Evolutionary conservation across 1,284 basidiomycete genomes (phyloP).

Genomic region (Sporisorium reilianum): DNA sequence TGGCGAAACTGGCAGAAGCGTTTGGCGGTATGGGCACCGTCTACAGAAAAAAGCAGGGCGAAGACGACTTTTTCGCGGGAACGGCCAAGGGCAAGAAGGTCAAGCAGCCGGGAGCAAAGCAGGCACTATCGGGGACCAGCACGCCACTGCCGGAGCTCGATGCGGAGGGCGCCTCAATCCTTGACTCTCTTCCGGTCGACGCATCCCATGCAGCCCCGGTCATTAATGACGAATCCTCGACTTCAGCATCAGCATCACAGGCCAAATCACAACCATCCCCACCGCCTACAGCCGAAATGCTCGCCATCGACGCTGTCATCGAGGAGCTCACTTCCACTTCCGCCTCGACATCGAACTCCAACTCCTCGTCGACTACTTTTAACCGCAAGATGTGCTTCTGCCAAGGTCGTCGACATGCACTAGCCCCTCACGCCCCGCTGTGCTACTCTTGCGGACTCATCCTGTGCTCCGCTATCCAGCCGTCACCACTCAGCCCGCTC

Average conservation of each 20-base stretch:
- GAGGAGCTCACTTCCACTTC: slow-evolving; percentile 45
- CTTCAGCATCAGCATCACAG: slow-evolving; percentile 2
- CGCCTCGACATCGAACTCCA: not conserved
- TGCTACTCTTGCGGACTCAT: slow-evolving; percentile 49
- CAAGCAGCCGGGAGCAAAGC: slow-evolving; percentile 8
- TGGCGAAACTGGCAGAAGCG: slow-evolving; percentile 36
- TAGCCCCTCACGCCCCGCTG: slow-evolving; percentile 43
- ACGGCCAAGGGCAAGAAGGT: slow-evolving; percentile 34
- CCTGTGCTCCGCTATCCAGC: slow-evolving; percentile 39
- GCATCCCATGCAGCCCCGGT: not conserved
- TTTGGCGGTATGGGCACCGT: slow-evolving; percentile 50
- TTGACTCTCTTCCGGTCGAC: not conserved
- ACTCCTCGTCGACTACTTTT: not conserved
- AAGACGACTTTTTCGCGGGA: slow-evolving; percentile 38
- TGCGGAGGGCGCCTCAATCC: not conserved
- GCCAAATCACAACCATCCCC: slow-evolving; percentile 23
- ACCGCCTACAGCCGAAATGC: slow-evolving; percentile 46
- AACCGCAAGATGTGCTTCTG: slow-evolving; percentile 46
- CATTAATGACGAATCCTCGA: slow-evolving; percentile 4
- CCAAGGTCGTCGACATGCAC: slow-evolving; percentile 38
- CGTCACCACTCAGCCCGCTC: slow-evolving; percentile 34
- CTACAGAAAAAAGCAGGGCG: slow-evolving; percentile 43
- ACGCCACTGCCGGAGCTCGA: not conserved
- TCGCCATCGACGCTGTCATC: slow-evolving; percentile 45
- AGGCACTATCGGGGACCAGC: not conserved